Evolutionary conservation across 306 rosid genomes (phyloP), one percentile per base, ranked within the genome.

Genomic region (Senna tora): DNA sequence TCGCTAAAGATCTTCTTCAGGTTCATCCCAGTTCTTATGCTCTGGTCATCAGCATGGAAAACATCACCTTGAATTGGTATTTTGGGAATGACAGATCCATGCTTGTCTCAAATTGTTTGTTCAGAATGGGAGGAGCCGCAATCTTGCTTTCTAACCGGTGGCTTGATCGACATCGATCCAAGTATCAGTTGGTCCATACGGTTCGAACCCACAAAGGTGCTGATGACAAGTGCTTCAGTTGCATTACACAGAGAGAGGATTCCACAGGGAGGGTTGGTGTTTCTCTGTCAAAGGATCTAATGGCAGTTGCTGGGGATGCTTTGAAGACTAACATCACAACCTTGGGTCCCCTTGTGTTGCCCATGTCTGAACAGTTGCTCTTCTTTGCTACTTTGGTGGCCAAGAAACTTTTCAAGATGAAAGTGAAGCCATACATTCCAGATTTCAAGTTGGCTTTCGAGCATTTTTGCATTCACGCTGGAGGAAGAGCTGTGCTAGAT

Each of bases 81-180:
- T 69, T 78, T 68, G 92, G 92, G 22, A 87, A 87, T 39, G 87
- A 85, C 15, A 83, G 82, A 64, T 83, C 89, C 7, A 87, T 87
- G 92, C 87, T 87, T 8, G 80, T 85, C 42, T 85, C 92, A 4
- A 87, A 87, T 53, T 85, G 92, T 75, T 76, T 87, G 83, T 87
- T 87, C 33, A 67, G 92, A 76, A 83, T 87, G 89, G 89, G 92
- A 58, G 89, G 92, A 10, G 89, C 86, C 47, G 89, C 87, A 41
- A 83, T 83, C 32, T 70, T 87, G 82, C 89, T 87, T 32, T 85
- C 92, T 0, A 87, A 85, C 80, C 73, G 71, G 54, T 65, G 69
- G 65, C 21, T 67, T 46, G 84, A 78, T 3, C 57, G 71, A 32
- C 1, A 45, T 60, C 72, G 67, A 71, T 76, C 89, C 66, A 87